A percentile compares a stretch with the other conserved stretches of the same genome.
These are phyloP conservation scores for Amaranthus tricolor DNA, from an alignment of 179 eudicot genomes.

Conservation along the genomic window DNA sequence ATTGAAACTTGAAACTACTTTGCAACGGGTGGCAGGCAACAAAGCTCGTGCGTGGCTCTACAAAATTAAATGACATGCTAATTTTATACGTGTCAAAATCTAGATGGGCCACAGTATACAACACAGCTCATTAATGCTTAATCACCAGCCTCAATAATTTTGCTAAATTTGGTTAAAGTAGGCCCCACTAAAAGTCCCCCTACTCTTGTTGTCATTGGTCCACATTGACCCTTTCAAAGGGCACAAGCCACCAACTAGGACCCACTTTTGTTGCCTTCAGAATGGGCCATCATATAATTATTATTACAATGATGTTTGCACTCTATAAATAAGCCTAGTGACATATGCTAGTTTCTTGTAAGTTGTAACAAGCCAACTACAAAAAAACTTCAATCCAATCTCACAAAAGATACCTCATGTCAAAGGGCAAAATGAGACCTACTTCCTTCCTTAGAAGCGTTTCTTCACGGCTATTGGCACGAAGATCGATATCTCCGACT, in stretches of 20 bases:
- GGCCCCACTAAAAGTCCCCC: conserved; percentile 22
- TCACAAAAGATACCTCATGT: neutral
- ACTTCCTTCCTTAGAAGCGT: conserved; percentile 24
- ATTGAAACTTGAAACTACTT: neutral
- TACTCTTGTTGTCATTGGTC: conserved; percentile 12
- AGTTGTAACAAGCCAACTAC: neutral
- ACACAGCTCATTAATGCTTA: conserved; percentile 26
- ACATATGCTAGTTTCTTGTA: conserved; percentile 8
- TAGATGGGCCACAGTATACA: conserved; percentile 25
- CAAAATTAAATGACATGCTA: neutral
- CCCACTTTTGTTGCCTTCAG: conserved; percentile 27
- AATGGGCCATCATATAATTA: conserved; percentile 12
- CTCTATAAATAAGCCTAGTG: conserved; percentile 12
- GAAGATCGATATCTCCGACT: conserved; percentile 1
- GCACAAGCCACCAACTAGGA: conserved; percentile 22
- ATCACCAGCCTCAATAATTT: conserved; percentile 22
- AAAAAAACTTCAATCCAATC: neutral
- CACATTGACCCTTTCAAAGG: conserved; percentile 13
- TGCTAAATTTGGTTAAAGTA: conserved; percentile 9
- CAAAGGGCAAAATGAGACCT: conserved; percentile 23
- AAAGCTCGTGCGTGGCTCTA: conserved; percentile 18
- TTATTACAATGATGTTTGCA: neutral
- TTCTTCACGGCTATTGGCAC: conserved; percentile 14
- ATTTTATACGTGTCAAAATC: conserved; percentile 22
- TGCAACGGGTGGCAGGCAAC: conserved; percentile 20